Evolutionary conservation across 768 basidiomycete species (phyloP), one percentile per base, ranked within the genome.

Genomic region (Baorangia bicolor): DNA sequence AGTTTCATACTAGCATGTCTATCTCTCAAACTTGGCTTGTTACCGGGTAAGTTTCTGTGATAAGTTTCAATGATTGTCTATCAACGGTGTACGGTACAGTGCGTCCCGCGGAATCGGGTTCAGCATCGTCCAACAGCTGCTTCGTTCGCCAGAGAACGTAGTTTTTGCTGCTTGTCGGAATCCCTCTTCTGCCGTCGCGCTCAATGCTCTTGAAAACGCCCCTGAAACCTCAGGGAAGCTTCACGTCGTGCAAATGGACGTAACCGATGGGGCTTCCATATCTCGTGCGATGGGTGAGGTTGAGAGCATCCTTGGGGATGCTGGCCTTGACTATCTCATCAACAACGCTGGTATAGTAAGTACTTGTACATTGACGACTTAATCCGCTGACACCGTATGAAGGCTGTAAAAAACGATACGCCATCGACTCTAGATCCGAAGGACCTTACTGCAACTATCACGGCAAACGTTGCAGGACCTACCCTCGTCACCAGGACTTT

Each of bases 321-420:
- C 46, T 2, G 73, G 75, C 12, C 58, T 77, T 8, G 74, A 78
- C 60, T 77, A 74, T 48, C 64, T 78, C 21, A 56, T 75, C 53
- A 78, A 76, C 63, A 76, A 75, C 48, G 74, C 75, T 3, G 75
- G 64, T 0, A 58, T 74, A 33, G 74, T 75, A 51, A 46, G 75
- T 65, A 10, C 14, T 35, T 35, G 14, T 35, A 23, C 13, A 13
- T 18, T 28, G n/a, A 5, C 34, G 10, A 33, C 18, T 18, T 8
- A 5, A 13, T 33, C 31, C 18, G 20, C 33, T 28, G 38, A 43
- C 43, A 13, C 16, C n/a, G 2, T 20, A 35, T 20, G 13, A 31
- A 72, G 71, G 58, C 58, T 39, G 38, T 52, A 2, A 61, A 56
- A 18, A 39, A 60, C 18, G 74, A 74, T 59, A 58, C 51, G 3